Evolutionary conservation across 495 filamentous ascomycete species (phyloP), one percentile per base, ranked within the genome.

Genomic region (Aspergillus mulundensis): DNA sequence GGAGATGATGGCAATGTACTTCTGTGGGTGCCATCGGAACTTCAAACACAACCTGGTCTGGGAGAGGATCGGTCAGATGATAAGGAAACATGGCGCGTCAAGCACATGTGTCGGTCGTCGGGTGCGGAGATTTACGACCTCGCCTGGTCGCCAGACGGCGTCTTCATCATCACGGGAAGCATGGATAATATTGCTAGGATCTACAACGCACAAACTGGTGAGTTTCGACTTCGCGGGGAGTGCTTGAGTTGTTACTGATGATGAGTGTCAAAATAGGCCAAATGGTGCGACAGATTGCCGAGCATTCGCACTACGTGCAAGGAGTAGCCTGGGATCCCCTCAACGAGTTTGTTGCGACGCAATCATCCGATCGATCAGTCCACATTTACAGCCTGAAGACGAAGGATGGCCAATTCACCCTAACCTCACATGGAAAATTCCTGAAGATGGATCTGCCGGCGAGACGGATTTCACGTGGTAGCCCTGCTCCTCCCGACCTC

Each of bases 181-280:
- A 97, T 97, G 92, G 94, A 99, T 72, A 99, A 99, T 70, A 84
- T 97, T 65, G 92, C 95, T 45, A 80, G 94, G 41, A 97, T 99
- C 57, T 97, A 96, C 78, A 95, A 96, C 71, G 91, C 93, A 48
- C 86, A 89, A 54, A 95, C 87, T 57, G 94, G 94, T 95, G 72
- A 38, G 82, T 73, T 55, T 8, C 0, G 21, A 10, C 12, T 52
- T 6, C 18, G 11, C 19, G 16, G 19, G n/a, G 18, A 24, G 47
- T 38, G 20, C 3, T 6, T 30, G 47, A 8, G n/a, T 18, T 3
- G n/a, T n/a, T 28, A 20, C 32, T 50, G 34, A 38, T 40, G 19
- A 24, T 36, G 8, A 0, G 10, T 36, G 16, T n/a, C 0, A 38
- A 20, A 39, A 11, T 57, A 96, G 92, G 94, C 25, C 84, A 87